Conservation (phyloP, 2,329 filamentous ascomycete species). For the Xylaria sp. region DNA sequence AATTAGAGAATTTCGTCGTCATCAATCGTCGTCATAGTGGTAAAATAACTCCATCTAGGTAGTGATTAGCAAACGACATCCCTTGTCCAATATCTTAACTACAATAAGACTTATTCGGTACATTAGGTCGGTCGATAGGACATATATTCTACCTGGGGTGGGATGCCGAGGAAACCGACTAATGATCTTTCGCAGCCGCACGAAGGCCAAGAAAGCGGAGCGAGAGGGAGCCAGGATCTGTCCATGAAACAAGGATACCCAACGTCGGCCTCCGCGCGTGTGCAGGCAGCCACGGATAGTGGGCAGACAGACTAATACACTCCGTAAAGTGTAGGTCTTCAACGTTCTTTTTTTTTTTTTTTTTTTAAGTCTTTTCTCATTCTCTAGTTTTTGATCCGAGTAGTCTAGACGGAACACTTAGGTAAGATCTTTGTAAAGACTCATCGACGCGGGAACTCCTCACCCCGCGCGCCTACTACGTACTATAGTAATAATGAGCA, state of each 20-base stretch:
- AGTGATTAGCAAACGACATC: background rate
- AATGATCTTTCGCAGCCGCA: slow-evolving; percentile 10
- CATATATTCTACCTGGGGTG: background rate
- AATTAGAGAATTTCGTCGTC: background rate
- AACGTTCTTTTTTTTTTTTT: too few species aligned
- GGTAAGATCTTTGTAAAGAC: too few species aligned
- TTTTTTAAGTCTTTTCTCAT: too few species aligned
- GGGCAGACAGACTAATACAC: background rate
- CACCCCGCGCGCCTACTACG: too few species aligned
- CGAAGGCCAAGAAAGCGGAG: slow-evolving; percentile 4
- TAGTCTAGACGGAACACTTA: too few species aligned
- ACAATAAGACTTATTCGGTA: too few species aligned
- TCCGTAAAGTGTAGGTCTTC: background rate
- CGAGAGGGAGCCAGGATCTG: slow-evolving; percentile 2
- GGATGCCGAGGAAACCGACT: slow-evolving; percentile 1
- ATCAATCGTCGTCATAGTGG: too few species aligned
- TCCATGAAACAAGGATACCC: slow-evolving; percentile 18
- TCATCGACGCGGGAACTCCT: too few species aligned
- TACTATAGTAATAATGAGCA: background rate
- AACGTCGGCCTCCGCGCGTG: background rate
- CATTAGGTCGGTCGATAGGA: background rate
- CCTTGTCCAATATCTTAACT: background rate
- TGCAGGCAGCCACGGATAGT: slow-evolving; percentile 9
- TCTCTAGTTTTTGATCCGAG: too few species aligned
- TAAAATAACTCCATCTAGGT: too few species aligned